Base-by-base conservation (phyloP, 257 asterid species). In the Lantana camara region DNA sequence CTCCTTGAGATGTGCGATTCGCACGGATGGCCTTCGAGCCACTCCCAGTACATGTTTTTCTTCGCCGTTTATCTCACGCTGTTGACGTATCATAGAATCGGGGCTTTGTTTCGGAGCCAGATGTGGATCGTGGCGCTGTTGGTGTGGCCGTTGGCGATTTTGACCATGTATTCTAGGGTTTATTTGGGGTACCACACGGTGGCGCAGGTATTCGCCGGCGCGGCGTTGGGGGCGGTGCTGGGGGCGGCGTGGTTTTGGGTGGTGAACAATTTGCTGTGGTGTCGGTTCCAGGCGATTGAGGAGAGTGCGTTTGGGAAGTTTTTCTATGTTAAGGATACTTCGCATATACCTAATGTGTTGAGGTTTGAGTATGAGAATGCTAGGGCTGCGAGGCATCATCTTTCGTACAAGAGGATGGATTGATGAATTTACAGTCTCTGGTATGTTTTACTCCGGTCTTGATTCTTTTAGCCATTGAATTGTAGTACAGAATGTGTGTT, bases 11-110 rank as follows among this genome's bases (percentile, higher is more conserved):
- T 82, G 73, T 93, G 98, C 75, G 98, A 93, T 73, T 89, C 98
- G 0, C 96, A 87, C 74, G 97, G 98, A 23, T 93, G 98, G 98
- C 98, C 98, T 21, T 93, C 98, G 19, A 89, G 98, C 74, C 98
- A 93, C 46, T 82, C 96, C 3, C 98, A 93, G 64, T 93, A 89
- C 81, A 87, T 85, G 96, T 79, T 85, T 71, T 93, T 93, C 53
- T 89, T 93, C 79, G 88, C 97, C 0, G 74, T 83, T 14, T 93
- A 89, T 67, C 57, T 82, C 30, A 82, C 97, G 19, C 77, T 93
- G 1, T 32, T 93, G 69, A 82, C 94, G 0, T 51, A 81, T 22
- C 66, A 73, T 44, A 75, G 69, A 30, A 68, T 87, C 3, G 98
- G 96, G 50, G 60, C 73, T 55, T 14, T 89, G 60, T 69, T 70